Evolutionary conservation across 345 rosid genomes (phyloP), one percentile per base, ranked within the genome.

Genomic region (Combretum micranthum): DNA sequence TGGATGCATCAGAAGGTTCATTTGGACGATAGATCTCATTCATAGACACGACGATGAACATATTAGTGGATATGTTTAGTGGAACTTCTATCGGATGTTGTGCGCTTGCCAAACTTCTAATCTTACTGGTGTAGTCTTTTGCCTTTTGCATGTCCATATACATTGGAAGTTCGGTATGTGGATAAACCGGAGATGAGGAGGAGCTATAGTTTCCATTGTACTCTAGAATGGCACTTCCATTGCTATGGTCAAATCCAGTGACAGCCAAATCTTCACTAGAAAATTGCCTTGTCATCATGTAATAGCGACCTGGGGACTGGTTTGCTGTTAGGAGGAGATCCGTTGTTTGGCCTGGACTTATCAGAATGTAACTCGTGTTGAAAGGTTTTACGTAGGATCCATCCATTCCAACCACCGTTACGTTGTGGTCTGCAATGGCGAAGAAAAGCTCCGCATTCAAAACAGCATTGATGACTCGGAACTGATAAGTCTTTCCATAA

Each of bases 221-320:
- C 32, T 66, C 50, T 7, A 83, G 47, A 20, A 80, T 75, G 8
- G 80, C 88, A 1, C 81, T 75, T 19, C 76, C 50, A 42, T 70
- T 71, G 19, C 62, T 2, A 19, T 72, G 71, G 23, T 66, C 57
- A 26, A 42, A 49, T n/a, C 18, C 56, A 12, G 43, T 14, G 42
- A 50, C 42, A 2, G 4, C 22, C 2, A 23, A 25, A 22, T 21
- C 3, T 22, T 54, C 63, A 18, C 65, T 56, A 15, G 20, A 32
- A 20, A 12, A 64, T 19, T 71, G 69, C 19, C 56, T 56, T 1
- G 67, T 48, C 2, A 62, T 62, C 69, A 73, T 73, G 82, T 74
- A 77, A 48, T 73, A 73, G 2, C 47, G 61, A 16, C 64, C 56
- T 0, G 66, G 62, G 2, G 64, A 12, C 52, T 66, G 64, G 62